Base-by-base conservation (phyloP, 2,329 filamentous ascomycete genomes). In the Periconia macrospinosa region DNA sequence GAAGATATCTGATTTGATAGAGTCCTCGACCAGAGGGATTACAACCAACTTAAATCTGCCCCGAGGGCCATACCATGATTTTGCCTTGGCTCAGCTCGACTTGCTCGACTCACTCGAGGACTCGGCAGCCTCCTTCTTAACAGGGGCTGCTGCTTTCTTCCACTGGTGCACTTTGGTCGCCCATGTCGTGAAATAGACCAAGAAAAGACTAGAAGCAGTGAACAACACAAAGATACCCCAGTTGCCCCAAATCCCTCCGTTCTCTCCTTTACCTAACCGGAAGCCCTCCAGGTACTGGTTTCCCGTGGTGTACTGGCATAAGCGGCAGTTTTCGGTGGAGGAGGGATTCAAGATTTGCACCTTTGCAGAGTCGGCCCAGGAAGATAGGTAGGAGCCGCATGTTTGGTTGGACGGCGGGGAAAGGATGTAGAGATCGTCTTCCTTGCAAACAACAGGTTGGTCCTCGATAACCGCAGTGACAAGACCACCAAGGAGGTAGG, bases 221-320 rank as follows among this genome's bases (percentile, higher is more conserved):
- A 45, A 45, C 43, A 30, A 7, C 43, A 45, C 6, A 19, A 45
- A 45, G 15, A 45, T 45, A 27, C 43, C 43, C 20, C 20, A 45
- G 43, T 45, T 30, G 27, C 43, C 11, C 43, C 43, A 45, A 7
- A 27, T 45, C 43, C 27, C 11, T 30, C 43, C 43, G 6, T 45
- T 45, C 43, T 45, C 11, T 30, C 43, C 43, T 8, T 8, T 19
- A 30, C 35, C 43, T 7, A 45, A 10, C 11, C 13, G 6, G 43
- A 45, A 30, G 13, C 11, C 19, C 11, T 69, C 60, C 2, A 89
- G 68, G 57, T 86, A 89, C 52, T 87, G 85, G 7, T 78, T 76
- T 0, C 85, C 86, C 18, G 64, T 72, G 1, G 68, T 70, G 66
- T 83, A 90, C 58, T 83, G 76, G 63, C 87, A 90, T 0, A 89